Base-by-base conservation (phyloP, 805 yeast genomes). In the Saccharomycopsis selenospora region DNA sequence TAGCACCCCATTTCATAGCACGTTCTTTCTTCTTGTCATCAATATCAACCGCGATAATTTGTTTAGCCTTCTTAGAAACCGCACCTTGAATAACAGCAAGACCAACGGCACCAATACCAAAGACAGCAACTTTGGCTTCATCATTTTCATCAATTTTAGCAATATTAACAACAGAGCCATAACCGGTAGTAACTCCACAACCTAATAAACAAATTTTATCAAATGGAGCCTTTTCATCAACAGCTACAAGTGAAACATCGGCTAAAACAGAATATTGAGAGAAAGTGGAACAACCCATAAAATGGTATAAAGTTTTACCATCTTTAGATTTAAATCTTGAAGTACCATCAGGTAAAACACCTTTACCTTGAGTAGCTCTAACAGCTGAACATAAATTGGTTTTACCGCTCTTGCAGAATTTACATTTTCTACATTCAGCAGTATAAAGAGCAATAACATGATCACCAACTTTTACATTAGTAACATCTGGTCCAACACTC, bases 291-390 rank as follows among this genome's bases (percentile, higher is more conserved):
- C 96, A 86, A 44, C 99, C 99, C 99, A 93, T 93, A 67, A 87
- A 93, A 68, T 93, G 98, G 60, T 80, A 73, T 48, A 93, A 68
- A 40, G 80, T 77, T 70, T 93, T 76, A 57, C 99, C 99, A 61
- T 82, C 80, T 44, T 70, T 66, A 64, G 85, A 80, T 55, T 75
- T 79, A 73, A 93, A 91, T 67, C 99, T 80, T 41, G 85, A 67
- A 45, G 99, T 91, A 18, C 98, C 99, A 65, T 93, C 99, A 54
- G 99, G 99, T 96, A 93, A 85, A 51, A 91, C 84, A 66, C 99
- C 99, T 63, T 86, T 83, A 65, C 99, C 98, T 67, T 93, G 99
- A 49, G 99, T 95, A 48, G 87, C 95, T 70, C 99, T 82, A 58
- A 93, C 91, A 60, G 95, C 76, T 55, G 93, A 87, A 75, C 99